A percentile compares a stretch with the other conserved stretches of the same genome.
Evolutionary conservation across 345 rosid species (phyloP).

Genomic region (Excoecaria agallocha): DNA sequence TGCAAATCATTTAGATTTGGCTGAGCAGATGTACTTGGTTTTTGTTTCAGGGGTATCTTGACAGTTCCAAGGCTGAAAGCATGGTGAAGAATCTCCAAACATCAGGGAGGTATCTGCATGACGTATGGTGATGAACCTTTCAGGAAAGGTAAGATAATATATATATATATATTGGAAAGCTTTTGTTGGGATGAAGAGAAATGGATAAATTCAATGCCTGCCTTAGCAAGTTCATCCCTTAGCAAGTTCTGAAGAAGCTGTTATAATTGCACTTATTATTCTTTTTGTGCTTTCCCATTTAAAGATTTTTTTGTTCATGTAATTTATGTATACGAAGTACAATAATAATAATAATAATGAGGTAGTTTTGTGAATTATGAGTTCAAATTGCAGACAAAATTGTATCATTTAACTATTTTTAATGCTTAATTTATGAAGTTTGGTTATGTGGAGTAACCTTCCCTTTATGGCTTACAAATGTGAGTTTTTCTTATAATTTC

Average conservation of each 20-base stretch:
- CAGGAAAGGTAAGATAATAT: neutral
- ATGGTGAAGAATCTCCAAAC: slow-evolving; percentile 87
- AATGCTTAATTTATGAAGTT: neutral
- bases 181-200: slow-evolving; percentile 5
- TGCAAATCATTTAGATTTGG: neutral
- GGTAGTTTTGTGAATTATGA: slow-evolving; percentile 7
- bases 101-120: slow-evolving; percentile 85
- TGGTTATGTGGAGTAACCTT: too few relatives aligned
- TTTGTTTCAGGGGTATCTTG: slow-evolving; percentile 75
- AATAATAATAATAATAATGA: neutral
- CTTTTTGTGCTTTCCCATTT: slow-evolving; percentile 14
- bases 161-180: neutral
- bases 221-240: neutral
- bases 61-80: slow-evolving; percentile 75
- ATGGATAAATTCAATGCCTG: neutral
- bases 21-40: neutral
- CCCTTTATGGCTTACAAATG: too few relatives aligned
- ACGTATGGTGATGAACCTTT: slow-evolving; percentile 61
- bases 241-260: neutral
- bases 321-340: slow-evolving; percentile 22
- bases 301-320: slow-evolving; percentile 30
- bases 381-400: neutral
- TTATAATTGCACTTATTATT: slow-evolving; percentile 16
- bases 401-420: neutral
- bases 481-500: too few relatives aligned